Evolutionary conservation across 306 rosid genomes (phyloP).

Genomic region (Neltuma alba): DNA sequence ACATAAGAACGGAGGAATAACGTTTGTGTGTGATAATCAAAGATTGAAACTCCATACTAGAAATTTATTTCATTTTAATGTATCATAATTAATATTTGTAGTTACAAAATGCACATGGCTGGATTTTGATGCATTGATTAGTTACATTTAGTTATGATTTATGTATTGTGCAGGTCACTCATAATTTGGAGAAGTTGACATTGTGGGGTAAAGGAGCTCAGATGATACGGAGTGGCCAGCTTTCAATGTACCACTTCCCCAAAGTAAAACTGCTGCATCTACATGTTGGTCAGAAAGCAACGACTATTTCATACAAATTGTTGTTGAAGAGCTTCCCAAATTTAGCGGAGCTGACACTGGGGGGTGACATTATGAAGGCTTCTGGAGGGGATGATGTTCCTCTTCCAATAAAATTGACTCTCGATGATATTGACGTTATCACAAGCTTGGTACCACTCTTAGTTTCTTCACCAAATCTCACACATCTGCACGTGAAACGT

Average conservation of each 20-base stretch:
- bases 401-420: not conserved
- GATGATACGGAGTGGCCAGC: not conserved
- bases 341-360: not conserved
- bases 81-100: not conserved
- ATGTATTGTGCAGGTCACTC: not conserved
- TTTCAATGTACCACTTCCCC: not conserved
- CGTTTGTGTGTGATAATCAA: not conserved
- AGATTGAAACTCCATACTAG: not conserved
- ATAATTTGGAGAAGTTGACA: not conserved
- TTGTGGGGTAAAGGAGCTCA: not conserved
- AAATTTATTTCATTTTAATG: not conserved
- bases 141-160: not conserved
- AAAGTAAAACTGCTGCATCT: not conserved
- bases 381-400: not conserved
- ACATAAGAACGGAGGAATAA: not conserved
- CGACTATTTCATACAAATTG: accelerated
- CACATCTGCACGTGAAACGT: accelerated
- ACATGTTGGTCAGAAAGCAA: not conserved
- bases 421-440: accelerated
- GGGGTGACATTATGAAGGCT: not conserved
- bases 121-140: not conserved
- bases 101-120: not conserved
- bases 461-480: not conserved
- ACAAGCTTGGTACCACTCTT: not conserved
- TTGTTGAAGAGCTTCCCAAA: not conserved